Evolutionary conservation across 1,139 yeast species (phyloP).

Genomic region (Suhomyces kunorum): DNA sequence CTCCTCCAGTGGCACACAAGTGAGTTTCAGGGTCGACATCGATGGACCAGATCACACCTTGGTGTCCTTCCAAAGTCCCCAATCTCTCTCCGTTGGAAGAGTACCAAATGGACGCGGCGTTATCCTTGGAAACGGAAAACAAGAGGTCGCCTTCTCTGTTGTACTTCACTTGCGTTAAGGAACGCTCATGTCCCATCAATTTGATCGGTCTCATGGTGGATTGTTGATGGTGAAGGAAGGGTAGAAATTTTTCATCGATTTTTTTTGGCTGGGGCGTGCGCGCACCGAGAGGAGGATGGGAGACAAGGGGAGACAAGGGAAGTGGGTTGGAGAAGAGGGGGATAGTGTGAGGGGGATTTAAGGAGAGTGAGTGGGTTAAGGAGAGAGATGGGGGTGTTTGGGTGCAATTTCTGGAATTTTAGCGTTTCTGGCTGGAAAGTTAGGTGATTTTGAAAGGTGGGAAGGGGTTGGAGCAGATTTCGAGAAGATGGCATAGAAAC

Average conservation of each 20-base stretch:
- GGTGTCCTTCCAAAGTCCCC: constrained; percentile 85
- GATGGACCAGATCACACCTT: constrained; percentile 94
- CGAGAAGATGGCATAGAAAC: too few species aligned
- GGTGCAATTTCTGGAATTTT: too few species aligned
- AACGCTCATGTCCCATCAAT: constrained; percentile 82
- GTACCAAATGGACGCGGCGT: constrained; percentile 87
- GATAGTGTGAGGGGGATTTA: too few species aligned
- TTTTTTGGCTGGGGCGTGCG: constrained; percentile 14
- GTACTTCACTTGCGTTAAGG: constrained; percentile 87
- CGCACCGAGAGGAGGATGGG: not conserved
- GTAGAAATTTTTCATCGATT: constrained; percentile 17
- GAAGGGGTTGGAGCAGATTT: too few species aligned
- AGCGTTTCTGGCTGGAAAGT: too few species aligned
- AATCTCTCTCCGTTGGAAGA: constrained; percentile 95
- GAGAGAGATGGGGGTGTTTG: too few species aligned
- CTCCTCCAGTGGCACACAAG: constrained; percentile 84
- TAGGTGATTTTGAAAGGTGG: too few species aligned
- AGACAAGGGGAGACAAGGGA: too few species aligned
- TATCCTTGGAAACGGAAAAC: constrained; percentile 91
- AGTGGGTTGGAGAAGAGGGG: not conserved
- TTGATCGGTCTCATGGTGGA: constrained; percentile 50
- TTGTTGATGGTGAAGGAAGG: constrained; percentile 7
- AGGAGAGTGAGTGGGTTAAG: not conserved
- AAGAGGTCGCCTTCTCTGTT: constrained; percentile 94
- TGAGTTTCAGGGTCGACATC: constrained; percentile 75